Evolutionary conservation across 192 early-diverging fungal species (phyloP).

Genomic region (Mortierella claussenii): DNA sequence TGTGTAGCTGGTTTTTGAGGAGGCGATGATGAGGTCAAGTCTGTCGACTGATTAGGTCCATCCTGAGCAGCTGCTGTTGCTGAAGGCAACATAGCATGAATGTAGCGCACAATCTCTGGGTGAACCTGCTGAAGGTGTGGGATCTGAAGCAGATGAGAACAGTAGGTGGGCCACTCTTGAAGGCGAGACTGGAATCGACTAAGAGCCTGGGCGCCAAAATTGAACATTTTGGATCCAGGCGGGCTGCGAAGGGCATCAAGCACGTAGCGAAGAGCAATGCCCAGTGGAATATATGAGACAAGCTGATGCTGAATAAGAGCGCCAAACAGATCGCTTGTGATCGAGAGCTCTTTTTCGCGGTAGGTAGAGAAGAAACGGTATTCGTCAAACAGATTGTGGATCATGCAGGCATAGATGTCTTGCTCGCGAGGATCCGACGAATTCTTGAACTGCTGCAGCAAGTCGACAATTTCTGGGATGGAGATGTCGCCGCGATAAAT

Average conservation of each 20-base stretch:
- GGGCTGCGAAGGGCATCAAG: conserved; percentile 87
- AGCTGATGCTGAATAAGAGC: conserved; percentile 89
- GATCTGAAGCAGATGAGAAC: conserved; percentile 84
- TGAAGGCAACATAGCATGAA: conserved; percentile 59
- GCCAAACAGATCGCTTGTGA: conserved; percentile 93
- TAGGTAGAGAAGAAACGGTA: conserved; percentile 95
- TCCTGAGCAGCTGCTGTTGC: conserved; percentile 48
- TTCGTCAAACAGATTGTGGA: conserved; percentile 95
- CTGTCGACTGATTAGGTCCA: conserved; percentile 20
- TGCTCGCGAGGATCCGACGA: conserved; percentile 79
- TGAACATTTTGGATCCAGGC: conserved; percentile 83
- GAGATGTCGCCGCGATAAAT: conserved; percentile 84
- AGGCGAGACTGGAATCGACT: conserved; percentile 85
- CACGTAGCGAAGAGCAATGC: conserved; percentile 91
- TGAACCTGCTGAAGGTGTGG: conserved; percentile 80
- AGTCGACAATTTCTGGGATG: conserved; percentile 86
- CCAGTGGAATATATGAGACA: conserved; percentile 80
- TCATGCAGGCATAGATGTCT: conserved; percentile 90
- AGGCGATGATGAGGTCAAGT: conserved; percentile 37
- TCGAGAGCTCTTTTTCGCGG: conserved; percentile 89
- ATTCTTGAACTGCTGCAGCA: conserved; percentile 82
- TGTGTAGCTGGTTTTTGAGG: conserved; percentile 8
- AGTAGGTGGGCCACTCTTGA: conserved; percentile 92
- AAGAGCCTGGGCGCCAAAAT: conserved; percentile 90
- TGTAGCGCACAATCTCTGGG: conserved; percentile 77